These are phyloP conservation scores for Fusarium odoratissimum DNA, from an alignment of 2,329 filamentous ascomycete genomes.

Conservation along the genomic window DNA sequence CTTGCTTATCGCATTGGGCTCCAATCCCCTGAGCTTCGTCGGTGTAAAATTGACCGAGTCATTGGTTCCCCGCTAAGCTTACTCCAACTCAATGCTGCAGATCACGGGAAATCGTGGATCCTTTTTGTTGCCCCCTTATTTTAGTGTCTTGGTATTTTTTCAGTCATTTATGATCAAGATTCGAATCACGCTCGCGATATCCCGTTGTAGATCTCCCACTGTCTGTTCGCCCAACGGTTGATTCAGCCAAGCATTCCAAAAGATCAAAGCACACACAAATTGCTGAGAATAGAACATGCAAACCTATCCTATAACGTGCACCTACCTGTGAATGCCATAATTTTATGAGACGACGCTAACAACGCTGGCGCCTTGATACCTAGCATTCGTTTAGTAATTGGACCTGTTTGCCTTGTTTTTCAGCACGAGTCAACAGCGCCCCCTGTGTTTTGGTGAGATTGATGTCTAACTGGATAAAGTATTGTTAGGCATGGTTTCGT, in stretches of 20 bases:
- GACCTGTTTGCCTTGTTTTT: neutral
- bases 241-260: neutral
- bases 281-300: neutral
- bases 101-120: neutral
- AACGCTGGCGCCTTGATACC: neutral
- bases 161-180: constrained; percentile 11
- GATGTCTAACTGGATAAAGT: neutral
- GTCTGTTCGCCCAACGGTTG: neutral
- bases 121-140: neutral
- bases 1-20: neutral
- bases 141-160: neutral
- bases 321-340: neutral
- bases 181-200: neutral
- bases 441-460: constrained; percentile 5
- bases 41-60: constrained; percentile 9
- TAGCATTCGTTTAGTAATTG: neutral
- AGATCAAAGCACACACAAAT: neutral
- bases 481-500: neutral
- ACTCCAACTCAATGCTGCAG: neutral
- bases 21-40: constrained; percentile 1
- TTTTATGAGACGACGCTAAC: neutral
- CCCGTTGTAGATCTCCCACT: neutral
- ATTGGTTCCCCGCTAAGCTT: neutral
- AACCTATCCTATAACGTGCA: neutral
- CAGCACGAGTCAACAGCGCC: neutral